These are phyloP conservation scores for Globisporangium splendens DNA, from an alignment of 352 stramenopile species.

Conservation along the genomic window DNA sequence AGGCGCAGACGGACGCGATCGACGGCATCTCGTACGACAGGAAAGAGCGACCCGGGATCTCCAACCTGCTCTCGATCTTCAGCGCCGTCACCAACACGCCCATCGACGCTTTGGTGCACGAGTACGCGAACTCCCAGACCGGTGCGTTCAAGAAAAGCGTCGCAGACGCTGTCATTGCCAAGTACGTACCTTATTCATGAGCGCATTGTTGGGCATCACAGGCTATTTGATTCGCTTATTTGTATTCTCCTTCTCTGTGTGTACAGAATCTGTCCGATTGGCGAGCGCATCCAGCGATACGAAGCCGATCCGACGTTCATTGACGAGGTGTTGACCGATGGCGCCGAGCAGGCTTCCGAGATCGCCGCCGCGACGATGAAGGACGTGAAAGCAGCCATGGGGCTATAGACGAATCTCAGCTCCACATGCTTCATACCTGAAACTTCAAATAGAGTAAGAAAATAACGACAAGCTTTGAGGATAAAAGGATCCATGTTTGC, in stretches of 20 bases:
- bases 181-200: conserved; percentile 38
- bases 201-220: neutral
- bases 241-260: conserved; percentile 13
- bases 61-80: conserved; percentile 94
- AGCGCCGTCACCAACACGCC: conserved; percentile 69
- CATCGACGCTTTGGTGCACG: conserved; percentile 65
- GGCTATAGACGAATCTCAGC: conserved; percentile 23
- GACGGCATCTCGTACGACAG: conserved; percentile 88
- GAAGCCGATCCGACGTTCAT: conserved; percentile 91
- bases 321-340: conserved; percentile 85
- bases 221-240: conserved; percentile 5
- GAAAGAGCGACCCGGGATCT: conserved; percentile 89
- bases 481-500: too few species aligned
- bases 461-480: neutral
- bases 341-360: conserved; percentile 59
- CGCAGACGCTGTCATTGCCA: conserved; percentile 93
- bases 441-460: neutral
- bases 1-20: conserved; percentile 87
- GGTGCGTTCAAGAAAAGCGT: conserved; percentile 95
- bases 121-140: conserved; percentile 64
- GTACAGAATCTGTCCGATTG: conserved; percentile 90
- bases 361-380: conserved; percentile 68
- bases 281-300: conserved; percentile 91
- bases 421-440: neutral
- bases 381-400: conserved; percentile 75